Conservation (phyloP, 1,139 yeast genomes). For the Saccharomyces hybrid region DNA sequence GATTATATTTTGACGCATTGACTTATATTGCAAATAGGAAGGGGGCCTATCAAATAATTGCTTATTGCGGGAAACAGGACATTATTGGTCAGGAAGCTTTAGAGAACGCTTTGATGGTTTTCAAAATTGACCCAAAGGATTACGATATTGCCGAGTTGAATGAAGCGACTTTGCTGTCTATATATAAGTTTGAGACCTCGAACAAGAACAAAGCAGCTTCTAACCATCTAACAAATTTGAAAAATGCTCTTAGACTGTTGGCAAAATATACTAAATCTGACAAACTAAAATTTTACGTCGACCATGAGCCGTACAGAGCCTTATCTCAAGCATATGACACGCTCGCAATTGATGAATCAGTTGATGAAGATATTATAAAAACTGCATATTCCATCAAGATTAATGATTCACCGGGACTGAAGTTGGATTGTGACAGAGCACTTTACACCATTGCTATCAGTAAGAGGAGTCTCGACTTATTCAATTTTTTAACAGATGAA, state of each 20-base stretch:
- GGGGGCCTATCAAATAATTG: constrained; percentile 40
- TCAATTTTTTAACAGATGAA: constrained; percentile 28
- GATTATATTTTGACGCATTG: constrained; percentile 65
- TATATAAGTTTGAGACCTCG: constrained; percentile 38
- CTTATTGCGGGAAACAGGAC: constrained; percentile 53
- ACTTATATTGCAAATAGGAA: constrained; percentile 41
- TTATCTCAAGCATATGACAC: constrained; percentile 51
- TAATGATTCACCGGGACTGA: constrained; percentile 41
- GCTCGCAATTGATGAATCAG: constrained; percentile 53
- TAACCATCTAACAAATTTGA: constrained; percentile 29
- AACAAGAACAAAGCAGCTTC: constrained; percentile 26
- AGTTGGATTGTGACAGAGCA: constrained; percentile 37
- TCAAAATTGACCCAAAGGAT: constrained; percentile 42
- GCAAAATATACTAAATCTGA: constrained; percentile 42
- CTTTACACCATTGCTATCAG: constrained; percentile 52
- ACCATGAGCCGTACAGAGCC: constrained; percentile 46
- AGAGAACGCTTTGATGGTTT: constrained; percentile 42
- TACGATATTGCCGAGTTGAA: constrained; percentile 23
- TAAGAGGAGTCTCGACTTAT: constrained; percentile 41
- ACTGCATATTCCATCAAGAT: constrained; percentile 61
- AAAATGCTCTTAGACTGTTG: constrained; percentile 38
- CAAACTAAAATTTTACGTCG: constrained; percentile 39
- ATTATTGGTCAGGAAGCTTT: constrained; percentile 58
- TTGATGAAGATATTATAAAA: constrained; percentile 68
- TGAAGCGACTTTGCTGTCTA: constrained; percentile 42